Percentiles rank a stretch among this genome's conserved stretches.
These are phyloP conservation scores for Closterium sp. DNA, from an alignment of 139 green algal species.

Conservation along the genomic window DNA sequence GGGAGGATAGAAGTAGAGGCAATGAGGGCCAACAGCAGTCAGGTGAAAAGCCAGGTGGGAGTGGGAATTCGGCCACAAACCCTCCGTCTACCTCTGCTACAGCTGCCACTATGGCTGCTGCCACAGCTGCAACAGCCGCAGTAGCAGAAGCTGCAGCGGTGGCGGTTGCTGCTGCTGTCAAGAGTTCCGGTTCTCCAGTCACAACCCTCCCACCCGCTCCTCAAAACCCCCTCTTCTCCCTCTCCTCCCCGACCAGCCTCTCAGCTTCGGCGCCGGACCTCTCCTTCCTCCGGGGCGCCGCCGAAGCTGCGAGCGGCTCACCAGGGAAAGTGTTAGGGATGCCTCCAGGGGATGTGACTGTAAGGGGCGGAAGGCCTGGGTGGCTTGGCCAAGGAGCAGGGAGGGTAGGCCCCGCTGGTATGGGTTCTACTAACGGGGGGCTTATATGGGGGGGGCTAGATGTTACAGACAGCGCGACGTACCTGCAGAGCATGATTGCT, in stretches of 20 bases:
- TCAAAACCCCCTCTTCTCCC: neutral
- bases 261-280: neutral
- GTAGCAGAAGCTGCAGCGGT: neutral
- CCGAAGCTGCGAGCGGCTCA: neutral
- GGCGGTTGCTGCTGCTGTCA: neutral
- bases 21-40: neutral
- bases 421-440: neutral
- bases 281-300: neutral
- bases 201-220: neutral
- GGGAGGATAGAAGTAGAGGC: neutral
- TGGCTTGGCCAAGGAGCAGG: neutral
- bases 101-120: neutral
- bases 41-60: neutral
- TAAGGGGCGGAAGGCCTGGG: neutral
- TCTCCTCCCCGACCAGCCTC: neutral
- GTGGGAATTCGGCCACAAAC: neutral
- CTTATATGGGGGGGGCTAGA: neutral
- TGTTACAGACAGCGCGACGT: constrained; percentile 11
- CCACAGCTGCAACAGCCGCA: neutral
- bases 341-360: neutral
- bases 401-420: neutral
- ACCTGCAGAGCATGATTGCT: constrained; percentile 34
- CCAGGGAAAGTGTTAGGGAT: neutral
- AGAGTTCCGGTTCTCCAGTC: neutral
- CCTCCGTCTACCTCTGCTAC: neutral